Evolutionary conservation across 2,329 filamentous ascomycete genomes (phyloP), one percentile per base, ranked within the genome.

Genomic region (Exophiala mesophila): DNA sequence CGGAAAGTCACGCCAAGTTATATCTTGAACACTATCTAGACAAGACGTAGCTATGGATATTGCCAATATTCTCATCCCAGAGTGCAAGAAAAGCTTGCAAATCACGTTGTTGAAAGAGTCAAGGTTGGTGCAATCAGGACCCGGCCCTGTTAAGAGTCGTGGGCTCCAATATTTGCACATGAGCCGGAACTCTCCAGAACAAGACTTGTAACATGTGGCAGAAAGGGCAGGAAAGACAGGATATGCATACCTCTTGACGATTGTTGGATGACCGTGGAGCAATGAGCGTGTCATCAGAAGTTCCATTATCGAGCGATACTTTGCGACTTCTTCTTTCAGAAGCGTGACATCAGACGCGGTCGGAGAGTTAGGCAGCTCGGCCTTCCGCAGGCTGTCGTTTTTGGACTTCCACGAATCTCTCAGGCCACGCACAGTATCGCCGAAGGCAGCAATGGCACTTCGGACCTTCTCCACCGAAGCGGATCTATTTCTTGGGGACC

Each of bases 331-430:
- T 52, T 72, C 72, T 55, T 74, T 77, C 15, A 81, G 64, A 34
- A 71, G 59, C 8, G 71, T 67, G 12, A 78, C 65, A 57, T 78
- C 74, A 18, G 35, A 18, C 13, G 49, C 42, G 30, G 55, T 55
- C 9, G 36, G 69, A 64, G 47, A 66, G 67, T 54, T 73, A 67
- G 55, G 76, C 74, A 59, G 73, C 54, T 78, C 76, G 8, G 78
- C 78, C 49, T 74, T 66, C 49, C 74, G 71, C 49, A 81, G 67
- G 17, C 72, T 71, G 50, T 73, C 71, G 31, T 66, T 71, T 53
- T 77, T 76, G 23, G 68, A 63, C 56, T 79, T 80, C 78, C 78
- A 82, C 26, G 73, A 66, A 57, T 82, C 78, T 45, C 77, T 71
- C 42, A 82, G 71, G 5, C 69, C 69, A 56, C 76, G 76, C 45